phyloP scores from a whole-genome alignment of 148 eudicot genomes.

The Diospyros kaki region DNA sequence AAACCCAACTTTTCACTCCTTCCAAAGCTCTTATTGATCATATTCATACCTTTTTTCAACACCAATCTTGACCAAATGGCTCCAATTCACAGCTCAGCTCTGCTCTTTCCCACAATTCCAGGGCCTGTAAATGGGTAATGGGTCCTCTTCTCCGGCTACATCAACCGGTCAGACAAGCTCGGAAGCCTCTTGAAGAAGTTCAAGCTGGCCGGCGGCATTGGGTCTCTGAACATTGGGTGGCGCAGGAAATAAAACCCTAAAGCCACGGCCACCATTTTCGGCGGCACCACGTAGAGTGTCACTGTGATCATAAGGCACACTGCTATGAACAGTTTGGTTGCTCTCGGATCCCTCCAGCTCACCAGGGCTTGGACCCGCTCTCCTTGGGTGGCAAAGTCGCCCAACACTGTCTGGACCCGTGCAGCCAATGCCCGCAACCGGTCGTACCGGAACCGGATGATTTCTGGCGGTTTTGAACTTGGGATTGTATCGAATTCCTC shows the following conservation, averaged over 20 bases:
- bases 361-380: constrained; percentile 90
- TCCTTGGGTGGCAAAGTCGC: constrained; percentile 92
- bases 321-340: constrained; percentile 81
- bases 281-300: constrained; percentile 72
- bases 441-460: constrained; percentile 64
- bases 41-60: constrained; percentile 8
- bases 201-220: constrained; percentile 89
- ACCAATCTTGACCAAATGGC: constrained; percentile 12
- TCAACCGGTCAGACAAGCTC: constrained; percentile 83
- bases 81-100: background rate
- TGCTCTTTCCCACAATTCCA: constrained; percentile 17
- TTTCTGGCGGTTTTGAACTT: constrained; percentile 68
- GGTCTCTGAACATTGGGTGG: constrained; percentile 98
- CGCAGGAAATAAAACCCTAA: constrained; percentile 91
- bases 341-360: constrained; percentile 97
- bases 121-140: background rate
- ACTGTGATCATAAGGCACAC: constrained; percentile 65
- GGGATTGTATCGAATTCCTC: constrained; percentile 94
- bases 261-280: constrained; percentile 98
- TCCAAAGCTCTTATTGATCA: constrained; percentile 14
- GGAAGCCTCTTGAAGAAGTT: constrained; percentile 92
- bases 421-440: constrained; percentile 74
- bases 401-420: constrained; percentile 83
- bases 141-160: constrained; percentile 24
- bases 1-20: constrained; percentile 26